Evolutionary conservation across 805 yeast genomes (phyloP), one percentile per base, ranked within the genome.

Genomic region (Cyberlindnera misumaiensis): DNA sequence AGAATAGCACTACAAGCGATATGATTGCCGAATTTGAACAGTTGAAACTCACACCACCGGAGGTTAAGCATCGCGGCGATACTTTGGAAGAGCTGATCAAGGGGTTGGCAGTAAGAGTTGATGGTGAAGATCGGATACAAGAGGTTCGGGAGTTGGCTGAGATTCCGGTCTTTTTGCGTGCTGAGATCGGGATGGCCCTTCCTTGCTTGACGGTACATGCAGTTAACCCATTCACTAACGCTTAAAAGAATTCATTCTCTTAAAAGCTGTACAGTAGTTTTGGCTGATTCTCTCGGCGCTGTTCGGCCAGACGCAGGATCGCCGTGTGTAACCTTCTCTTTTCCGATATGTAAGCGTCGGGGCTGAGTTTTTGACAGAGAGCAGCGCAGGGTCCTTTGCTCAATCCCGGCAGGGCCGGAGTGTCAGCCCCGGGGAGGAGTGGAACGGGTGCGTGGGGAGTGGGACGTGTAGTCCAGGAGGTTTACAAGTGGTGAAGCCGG

Each of bases 181-280:
- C 96, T 0, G 97, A 89, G 58, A 77, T 88, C 37, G 97, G 96
- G 36, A 87, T 87, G 89, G 90, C 96, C 3, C 68, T 90, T 38
- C 98, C 98, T 13, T 90, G 97, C 59, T 71, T 90, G 51, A 86
- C 96, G 3, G 96, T 93, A 12, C 75, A 96, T 52, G 83, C 90
- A 7, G 67, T 89, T 55, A 90, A 90, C 53, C 98, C 98, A 25
- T 90, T 89, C 58, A 64, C 58, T 13, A 58, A 53, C 31, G 39
- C 26, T 20, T 51, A 51, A 39, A 51, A 34, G 40, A 7, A 28
- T 11, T 24, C 28, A 3, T 30, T 15, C 8, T 29, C 13, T 14
- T 29, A n/a, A n/a, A n/a, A n/a, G n/a, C n/a, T n/a, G n/a, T n/a
- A n/a, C n/a, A n/a, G n/a, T n/a, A n/a, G n/a, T n/a, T n/a, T n/a